Base-by-base conservation (phyloP, 768 basidiomycete genomes). In the Pholiota conissans region DNA sequence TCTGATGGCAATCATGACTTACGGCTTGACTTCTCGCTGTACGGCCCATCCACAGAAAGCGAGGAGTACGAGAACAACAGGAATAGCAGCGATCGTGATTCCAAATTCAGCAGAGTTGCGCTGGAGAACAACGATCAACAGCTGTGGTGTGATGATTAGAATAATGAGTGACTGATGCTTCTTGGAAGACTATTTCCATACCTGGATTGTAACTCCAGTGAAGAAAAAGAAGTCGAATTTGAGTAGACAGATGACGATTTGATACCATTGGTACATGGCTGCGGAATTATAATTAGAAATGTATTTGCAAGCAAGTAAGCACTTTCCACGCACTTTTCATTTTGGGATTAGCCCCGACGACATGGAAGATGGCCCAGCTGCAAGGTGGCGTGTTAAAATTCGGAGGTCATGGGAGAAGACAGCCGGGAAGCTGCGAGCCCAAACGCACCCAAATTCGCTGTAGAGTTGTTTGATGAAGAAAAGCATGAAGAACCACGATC, bases 171-270 rank as follows among this genome's bases (percentile, higher is more conserved):
- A 20, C 14, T 26, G 6, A 20, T 16, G n/a, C 3, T 20, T 16
- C 5, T n/a, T 3, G 13, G 5, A 20, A 16, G 32, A 32, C 30
- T 6, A 13, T 6, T 6, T 18, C 22, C 64, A 32, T 50, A 84
- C 91, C 84, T 94, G 92, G 82, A 93, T 92, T 2, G 91, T 93
- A 24, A 93, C 87, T n/a, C 88, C 92, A 20, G 82, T 79, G 67
- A 94, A 93, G 70, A 83, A 85, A 76, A 94, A 94, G 71, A 93
- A 94, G 71, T 94, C 91, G 69, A 94, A 92, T 69, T 93, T 94
- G 64, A 94, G 82, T 52, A 94, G 79, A 66, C 90, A 93, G 46
- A 94, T 84, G 79, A 93, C 83, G 64, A 94, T 84, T 73, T 94
- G 89, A 66, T 94, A 94, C 73, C 77, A 91, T 64, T 89, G 89